phyloP scores from a whole-genome alignment of 2,329 filamentous ascomycete species.

The Penicillium capsulatum region DNA sequence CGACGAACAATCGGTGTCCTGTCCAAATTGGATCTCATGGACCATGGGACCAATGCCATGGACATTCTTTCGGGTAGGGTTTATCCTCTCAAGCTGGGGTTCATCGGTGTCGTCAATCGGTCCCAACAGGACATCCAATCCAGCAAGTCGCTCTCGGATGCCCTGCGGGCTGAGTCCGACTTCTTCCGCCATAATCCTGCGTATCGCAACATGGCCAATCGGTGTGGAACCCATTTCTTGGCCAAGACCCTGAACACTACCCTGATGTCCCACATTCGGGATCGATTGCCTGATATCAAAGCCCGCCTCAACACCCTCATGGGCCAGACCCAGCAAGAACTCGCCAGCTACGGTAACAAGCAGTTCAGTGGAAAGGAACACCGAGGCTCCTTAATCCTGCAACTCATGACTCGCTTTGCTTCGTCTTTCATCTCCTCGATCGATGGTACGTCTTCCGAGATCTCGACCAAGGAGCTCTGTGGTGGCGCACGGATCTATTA shows the following conservation, averaged over 20 bases:
- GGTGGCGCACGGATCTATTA: conserved; percentile 96
- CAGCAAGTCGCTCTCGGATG: conserved; percentile 90
- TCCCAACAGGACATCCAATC: conserved; percentile 97
- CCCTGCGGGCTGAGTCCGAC: conserved; percentile 80
- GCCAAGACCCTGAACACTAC: conserved; percentile 94
- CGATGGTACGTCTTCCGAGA: conserved; percentile 96
- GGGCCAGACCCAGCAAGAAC: conserved; percentile 98
- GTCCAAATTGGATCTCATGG: conserved; percentile 97
- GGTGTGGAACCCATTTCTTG: conserved; percentile 90
- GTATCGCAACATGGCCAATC: conserved; percentile 89
- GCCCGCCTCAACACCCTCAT: conserved; percentile 95
- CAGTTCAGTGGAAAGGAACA: conserved; percentile 98
- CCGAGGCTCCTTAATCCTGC: conserved; percentile 86
- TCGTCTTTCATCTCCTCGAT: conserved; percentile 98
- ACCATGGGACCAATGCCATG: conserved; percentile 94
- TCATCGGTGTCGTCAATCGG: conserved; percentile 96
- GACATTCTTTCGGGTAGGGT: conserved; percentile 97
- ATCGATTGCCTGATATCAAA: conserved; percentile 95
- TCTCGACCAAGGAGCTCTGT: conserved; percentile 96
- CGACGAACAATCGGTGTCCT: conserved; percentile 93
- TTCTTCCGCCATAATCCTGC: conserved; percentile 98
- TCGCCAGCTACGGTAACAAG: conserved; percentile 96
- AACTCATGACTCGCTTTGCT: conserved; percentile 97
- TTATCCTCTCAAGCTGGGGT: conserved; percentile 93
- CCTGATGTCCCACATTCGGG: conserved; percentile 92